Conservation (phyloP, 2,329 filamentous ascomycete genomes). For the Fonsecaea nubica region DNA sequence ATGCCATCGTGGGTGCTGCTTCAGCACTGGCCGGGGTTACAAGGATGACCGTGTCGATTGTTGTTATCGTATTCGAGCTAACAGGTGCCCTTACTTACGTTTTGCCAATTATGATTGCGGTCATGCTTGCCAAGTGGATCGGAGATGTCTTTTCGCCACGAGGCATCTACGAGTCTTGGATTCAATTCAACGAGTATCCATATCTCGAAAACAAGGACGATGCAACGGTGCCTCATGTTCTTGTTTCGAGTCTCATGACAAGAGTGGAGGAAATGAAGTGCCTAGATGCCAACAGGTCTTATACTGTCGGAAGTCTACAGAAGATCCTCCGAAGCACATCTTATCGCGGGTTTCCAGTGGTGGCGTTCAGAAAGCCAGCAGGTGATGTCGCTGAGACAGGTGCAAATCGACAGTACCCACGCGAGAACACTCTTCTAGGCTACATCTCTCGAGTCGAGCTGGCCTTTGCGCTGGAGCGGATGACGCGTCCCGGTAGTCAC, state of each 20-base stretch:
- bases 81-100: conserved; percentile 96
- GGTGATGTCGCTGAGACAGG: conserved; percentile 15
- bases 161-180: conserved; percentile 98
- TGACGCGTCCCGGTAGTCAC: conserved; percentile 57
- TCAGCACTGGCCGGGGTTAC: conserved; percentile 94
- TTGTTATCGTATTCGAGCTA: conserved; percentile 99
- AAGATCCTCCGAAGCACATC: conserved; percentile 74
- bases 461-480: conserved; percentile 72
- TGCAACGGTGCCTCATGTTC: conserved; percentile 76
- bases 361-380: conserved; percentile 48
- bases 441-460: conserved; percentile 95
- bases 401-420: conserved; percentile 13
- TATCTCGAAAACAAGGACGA: conserved; percentile 93
- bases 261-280: conserved; percentile 87
- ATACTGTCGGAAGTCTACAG: conserved; percentile 79
- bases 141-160: conserved; percentile 91
- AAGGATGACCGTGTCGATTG: conserved; percentile 95
- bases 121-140: conserved; percentile 98
- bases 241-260: conserved; percentile 90
- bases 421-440: conserved; percentile 74
- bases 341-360: conserved; percentile 90
- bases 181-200: conserved; percentile 92
- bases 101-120: conserved; percentile 97
- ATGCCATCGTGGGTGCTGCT: conserved; percentile 94
- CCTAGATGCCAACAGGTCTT: conserved; percentile 77